Conservation (phyloP, 257 asterid genomes). For the Solanum megistacrolobum region DNA sequence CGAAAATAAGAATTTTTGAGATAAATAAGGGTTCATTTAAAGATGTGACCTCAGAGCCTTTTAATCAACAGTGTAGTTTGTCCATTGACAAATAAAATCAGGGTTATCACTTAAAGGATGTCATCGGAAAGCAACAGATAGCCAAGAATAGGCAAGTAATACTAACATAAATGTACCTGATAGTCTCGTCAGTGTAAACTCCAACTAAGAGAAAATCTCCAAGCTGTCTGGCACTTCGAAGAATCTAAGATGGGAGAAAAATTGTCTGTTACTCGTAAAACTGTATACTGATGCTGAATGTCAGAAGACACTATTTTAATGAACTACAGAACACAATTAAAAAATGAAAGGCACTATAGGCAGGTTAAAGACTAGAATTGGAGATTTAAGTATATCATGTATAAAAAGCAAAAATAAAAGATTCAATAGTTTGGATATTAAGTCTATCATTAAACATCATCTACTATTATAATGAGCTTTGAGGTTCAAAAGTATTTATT, state of each 20-base stretch:
- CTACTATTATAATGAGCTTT: neutral
- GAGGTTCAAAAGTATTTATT: neutral
- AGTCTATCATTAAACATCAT: neutral
- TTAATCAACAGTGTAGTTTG: neutral
- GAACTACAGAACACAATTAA: neutral
- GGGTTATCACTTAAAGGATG: neutral
- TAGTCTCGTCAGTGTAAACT: constrained; percentile 60
- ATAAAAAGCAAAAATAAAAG: neutral
- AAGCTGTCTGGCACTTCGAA: constrained; percentile 65
- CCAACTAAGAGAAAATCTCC: constrained; percentile 98
- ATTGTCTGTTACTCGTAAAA: neutral
- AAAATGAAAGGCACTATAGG: neutral
- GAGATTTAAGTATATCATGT: neutral
- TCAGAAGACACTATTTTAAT: neutral
- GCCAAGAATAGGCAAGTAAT: neutral
- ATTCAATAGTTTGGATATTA: neutral
- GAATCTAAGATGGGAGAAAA: constrained; percentile 50
- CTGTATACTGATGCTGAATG: neutral
- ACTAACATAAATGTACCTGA: constrained; percentile 38
- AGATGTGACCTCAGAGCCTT: neutral
- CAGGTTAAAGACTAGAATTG: neutral
- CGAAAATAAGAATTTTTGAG: neutral
- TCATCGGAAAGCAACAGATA: neutral
- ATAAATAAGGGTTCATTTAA: neutral
- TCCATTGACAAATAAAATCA: neutral